Percentiles rank a stretch among this genome's conserved stretches.
These are phyloP conservation scores for Murraya paniculata DNA, from an alignment of 345 rosid genomes.

Conservation along the genomic window DNA sequence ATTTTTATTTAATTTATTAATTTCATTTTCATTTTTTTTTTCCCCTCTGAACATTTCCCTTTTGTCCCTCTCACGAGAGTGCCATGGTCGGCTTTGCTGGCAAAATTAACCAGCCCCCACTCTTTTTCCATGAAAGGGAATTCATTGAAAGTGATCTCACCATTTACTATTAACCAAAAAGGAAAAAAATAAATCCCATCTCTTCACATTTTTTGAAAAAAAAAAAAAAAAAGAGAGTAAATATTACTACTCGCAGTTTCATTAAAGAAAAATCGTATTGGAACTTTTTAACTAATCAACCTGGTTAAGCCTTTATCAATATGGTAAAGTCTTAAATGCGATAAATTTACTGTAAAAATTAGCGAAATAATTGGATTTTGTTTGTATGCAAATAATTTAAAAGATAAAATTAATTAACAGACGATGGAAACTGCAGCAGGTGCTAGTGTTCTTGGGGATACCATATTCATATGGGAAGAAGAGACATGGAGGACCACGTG, in stretches of 20 bases:
- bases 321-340: neutral
- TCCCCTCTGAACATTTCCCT: slow-evolving; percentile 10
- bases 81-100: slow-evolving; percentile 63
- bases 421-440: slow-evolving; percentile 38
- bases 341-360: neutral
- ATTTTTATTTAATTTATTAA: neutral
- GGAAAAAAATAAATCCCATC: neutral
- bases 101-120: slow-evolving; percentile 30
- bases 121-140: slow-evolving; percentile 17
- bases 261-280: neutral
- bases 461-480: slow-evolving; percentile 21
- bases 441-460: slow-evolving; percentile 42
- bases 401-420: slow-evolving; percentile 12
- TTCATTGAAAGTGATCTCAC: slow-evolving; percentile 22
- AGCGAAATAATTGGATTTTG: slow-evolving; percentile 11
- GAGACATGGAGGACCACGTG: slow-evolving; percentile 54
- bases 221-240: neutral
- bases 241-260: neutral
- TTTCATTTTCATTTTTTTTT: neutral
- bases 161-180: slow-evolving; percentile 7
- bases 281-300: neutral
- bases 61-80: slow-evolving; percentile 61
- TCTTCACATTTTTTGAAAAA: neutral
- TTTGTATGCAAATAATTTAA: slow-evolving; percentile 10
- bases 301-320: neutral